phyloP scores from a whole-genome alignment of 2,329 filamentous ascomycete genomes.

The Penicillium sp. region DNA sequence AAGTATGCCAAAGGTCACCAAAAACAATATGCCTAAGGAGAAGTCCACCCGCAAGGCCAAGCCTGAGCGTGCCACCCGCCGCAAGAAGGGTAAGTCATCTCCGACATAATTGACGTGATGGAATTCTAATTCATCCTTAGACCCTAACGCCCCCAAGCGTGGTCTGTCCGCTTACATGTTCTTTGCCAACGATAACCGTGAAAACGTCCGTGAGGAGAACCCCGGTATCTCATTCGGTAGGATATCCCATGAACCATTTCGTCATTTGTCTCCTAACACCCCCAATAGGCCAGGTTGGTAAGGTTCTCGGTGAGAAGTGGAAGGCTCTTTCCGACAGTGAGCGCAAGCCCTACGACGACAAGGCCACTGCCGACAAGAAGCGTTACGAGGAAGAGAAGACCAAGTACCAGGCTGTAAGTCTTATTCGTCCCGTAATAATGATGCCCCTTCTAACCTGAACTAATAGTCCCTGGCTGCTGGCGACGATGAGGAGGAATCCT shows the following conservation, averaged over 20 bases:
- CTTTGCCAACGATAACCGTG: slow-evolving; percentile 99
- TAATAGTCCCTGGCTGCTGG: slow-evolving; percentile 50
- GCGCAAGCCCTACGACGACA: slow-evolving; percentile 89
- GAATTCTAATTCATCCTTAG: slow-evolving; percentile 48
- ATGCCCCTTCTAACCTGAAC: slow-evolving; percentile 7
- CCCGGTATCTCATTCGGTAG: slow-evolving; percentile 93
- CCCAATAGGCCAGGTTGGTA: slow-evolving; percentile 80
- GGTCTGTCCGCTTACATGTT: slow-evolving; percentile 99
- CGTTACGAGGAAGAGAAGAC: slow-evolving; percentile 98
- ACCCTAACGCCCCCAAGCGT: slow-evolving; percentile 98
- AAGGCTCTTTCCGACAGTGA: slow-evolving; percentile 95
- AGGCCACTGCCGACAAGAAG: slow-evolving; percentile 98
- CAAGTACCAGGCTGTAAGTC: slow-evolving; percentile 74
- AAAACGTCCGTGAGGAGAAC: slow-evolving; percentile 98
- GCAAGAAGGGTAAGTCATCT: slow-evolving; percentile 66
- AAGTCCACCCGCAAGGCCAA: slow-evolving; percentile 60
- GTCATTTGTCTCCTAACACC: slow-evolving; percentile 14
- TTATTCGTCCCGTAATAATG: not conserved
- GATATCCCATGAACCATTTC: not conserved
- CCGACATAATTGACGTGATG: not conserved
- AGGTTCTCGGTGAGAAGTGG: slow-evolving; percentile 97
- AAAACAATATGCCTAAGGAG: slow-evolving; percentile 65
- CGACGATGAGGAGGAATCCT: slow-evolving; percentile 56
- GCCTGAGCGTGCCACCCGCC: slow-evolving; percentile 56
- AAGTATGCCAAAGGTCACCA: not conserved